Conservation (phyloP, 352 stramenopile genomes). For the Phytophthora pseudosyringae region DNA sequence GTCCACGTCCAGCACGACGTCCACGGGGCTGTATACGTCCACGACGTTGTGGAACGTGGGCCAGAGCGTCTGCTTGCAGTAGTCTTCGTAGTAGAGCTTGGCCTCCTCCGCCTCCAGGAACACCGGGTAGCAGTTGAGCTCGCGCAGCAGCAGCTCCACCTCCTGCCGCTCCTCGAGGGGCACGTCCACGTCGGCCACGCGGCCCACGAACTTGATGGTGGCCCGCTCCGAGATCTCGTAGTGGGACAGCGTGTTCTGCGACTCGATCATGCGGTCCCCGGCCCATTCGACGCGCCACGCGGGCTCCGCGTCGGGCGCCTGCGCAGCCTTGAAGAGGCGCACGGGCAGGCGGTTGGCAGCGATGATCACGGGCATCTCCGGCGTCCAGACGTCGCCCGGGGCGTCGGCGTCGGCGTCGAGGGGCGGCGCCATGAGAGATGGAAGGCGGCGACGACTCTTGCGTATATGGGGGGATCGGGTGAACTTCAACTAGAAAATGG, state of each 20-base stretch:
- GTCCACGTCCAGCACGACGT: conserved; percentile 59
- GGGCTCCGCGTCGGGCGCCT: not conserved
- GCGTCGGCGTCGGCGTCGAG: not conserved
- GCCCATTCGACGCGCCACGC: conserved; percentile 74
- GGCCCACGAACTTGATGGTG: conserved; percentile 79
- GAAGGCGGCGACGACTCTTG: not conserved
- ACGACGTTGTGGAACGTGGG: conserved; percentile 97
- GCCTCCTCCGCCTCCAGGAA: conserved; percentile 62
- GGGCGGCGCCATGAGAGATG: conserved; percentile 13
- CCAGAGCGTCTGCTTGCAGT: conserved; percentile 98
- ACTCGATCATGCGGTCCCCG: conserved; percentile 76
- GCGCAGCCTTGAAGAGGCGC: conserved; percentile 37
- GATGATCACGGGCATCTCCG: conserved; percentile 73
- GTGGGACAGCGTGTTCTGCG: conserved; percentile 78
- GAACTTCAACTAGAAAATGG: conserved; percentile 8
- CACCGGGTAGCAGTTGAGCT: conserved; percentile 74
- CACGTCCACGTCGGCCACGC: conserved; percentile 60
- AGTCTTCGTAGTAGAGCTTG: conserved; percentile 90
- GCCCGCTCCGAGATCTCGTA: conserved; percentile 69
- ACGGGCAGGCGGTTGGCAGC: conserved; percentile 74
- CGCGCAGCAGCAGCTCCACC: conserved; percentile 53
- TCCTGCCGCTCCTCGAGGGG: conserved; percentile 55
- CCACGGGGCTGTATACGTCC: conserved; percentile 85
- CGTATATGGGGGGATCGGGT: conserved; percentile 1
- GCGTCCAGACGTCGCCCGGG: conserved; percentile 50